Evolutionary conservation across 176 grass and related monocot species (phyloP).

Genomic region (Zea mays): Zm-B73-REFERENCE-NAM-5.0 NC_050100.1:150452001-150452500

Average conservation of each 20-base stretch:
- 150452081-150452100: no score
- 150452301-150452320: not conserved
- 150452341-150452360: slow-evolving; percentile 2
- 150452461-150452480: slow-evolving; percentile 4
- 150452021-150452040: no score
- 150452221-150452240: not conserved
- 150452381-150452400: slow-evolving; percentile 8
- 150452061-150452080: no score
- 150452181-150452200: not conserved
- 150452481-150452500: not conserved
- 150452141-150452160: no score
- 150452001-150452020: no score
- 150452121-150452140: no score
- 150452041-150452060: no score
- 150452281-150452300: not conserved
- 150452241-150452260: not conserved
- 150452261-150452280: not conserved
- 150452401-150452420: not conserved
- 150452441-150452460: not conserved
- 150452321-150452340: not conserved
- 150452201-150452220: not conserved
- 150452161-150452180: not conserved
- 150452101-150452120: no score
- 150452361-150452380: not conserved
- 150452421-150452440: slow-evolving; percentile 15